A percentile compares a stretch with the other conserved stretches of the same genome.
phyloP scores from a whole-genome alignment of 768 basidiomycete species.

The Tricholoma sp. region DNA sequence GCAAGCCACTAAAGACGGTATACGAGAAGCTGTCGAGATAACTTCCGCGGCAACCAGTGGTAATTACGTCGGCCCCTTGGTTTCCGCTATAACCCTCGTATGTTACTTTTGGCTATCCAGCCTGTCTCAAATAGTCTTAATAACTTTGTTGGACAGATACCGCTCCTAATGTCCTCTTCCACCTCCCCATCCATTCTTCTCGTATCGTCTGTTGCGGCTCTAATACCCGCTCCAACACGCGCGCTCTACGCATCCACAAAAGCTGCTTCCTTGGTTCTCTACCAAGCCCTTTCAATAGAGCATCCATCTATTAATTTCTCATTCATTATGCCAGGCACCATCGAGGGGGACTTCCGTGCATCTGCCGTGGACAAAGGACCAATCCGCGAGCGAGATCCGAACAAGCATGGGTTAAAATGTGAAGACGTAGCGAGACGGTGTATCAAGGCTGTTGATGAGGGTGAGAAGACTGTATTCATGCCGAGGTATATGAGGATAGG shows the following conservation, averaged over 20 bases:
- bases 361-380: slow-evolving; percentile 64
- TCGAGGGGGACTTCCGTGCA: slow-evolving; percentile 76
- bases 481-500: slow-evolving; percentile 42
- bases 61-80: slow-evolving; percentile 68
- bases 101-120: slow-evolving; percentile 17
- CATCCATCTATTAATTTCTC: slow-evolving; percentile 66
- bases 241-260: slow-evolving; percentile 84
- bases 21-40: slow-evolving; percentile 54
- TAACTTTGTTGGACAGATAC: slow-evolving; percentile 48
- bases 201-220: slow-evolving; percentile 71
- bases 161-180: slow-evolving; percentile 63
- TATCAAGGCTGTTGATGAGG: slow-evolving; percentile 53
- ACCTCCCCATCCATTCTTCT: slow-evolving; percentile 69
- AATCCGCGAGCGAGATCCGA: slow-evolving; percentile 47
- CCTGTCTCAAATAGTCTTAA: not conserved
- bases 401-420: slow-evolving; percentile 52
- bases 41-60: slow-evolving; percentile 51
- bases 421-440: slow-evolving; percentile 57
- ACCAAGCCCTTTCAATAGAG: slow-evolving; percentile 76
- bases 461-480: slow-evolving; percentile 53
- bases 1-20: slow-evolving; percentile 46
- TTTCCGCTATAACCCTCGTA: slow-evolving; percentile 70
- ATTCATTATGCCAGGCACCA: slow-evolving; percentile 59
- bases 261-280: slow-evolving; percentile 71
- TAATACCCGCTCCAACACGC: slow-evolving; percentile 83